These are phyloP conservation scores for Pseudocercospora fuligena DNA, from an alignment of 2,329 filamentous ascomycete species.

Conservation along the genomic window DNA sequence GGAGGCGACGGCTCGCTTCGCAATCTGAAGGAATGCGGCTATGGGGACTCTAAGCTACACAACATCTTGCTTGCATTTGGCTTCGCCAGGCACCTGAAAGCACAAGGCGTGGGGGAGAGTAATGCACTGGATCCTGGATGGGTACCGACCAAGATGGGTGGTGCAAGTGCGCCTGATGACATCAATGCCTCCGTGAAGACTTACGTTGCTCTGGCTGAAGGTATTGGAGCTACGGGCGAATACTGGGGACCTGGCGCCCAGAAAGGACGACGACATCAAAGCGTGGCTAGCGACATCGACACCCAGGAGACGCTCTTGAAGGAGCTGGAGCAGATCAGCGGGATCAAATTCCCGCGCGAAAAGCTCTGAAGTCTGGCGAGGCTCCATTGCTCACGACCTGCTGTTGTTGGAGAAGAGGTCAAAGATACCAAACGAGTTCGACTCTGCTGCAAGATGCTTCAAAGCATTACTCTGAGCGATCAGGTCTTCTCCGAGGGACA, in stretches of 20 bases:
- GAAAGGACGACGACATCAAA: constrained; percentile 9
- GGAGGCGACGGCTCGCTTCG: constrained; percentile 10
- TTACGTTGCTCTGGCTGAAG: constrained; percentile 19
- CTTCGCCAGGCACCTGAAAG: constrained; percentile 9
- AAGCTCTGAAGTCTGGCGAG: not conserved
- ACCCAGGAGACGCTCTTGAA: constrained; percentile 15
- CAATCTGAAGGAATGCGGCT: constrained; percentile 13
- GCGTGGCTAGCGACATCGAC: constrained; percentile 5
- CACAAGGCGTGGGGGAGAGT: constrained; percentile 15
- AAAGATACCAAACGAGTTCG: not conserved
- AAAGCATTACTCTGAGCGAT: not conserved
- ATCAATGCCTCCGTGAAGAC: constrained; percentile 19
- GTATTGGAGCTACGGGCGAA: constrained; percentile 10
- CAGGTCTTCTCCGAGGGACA: not conserved
- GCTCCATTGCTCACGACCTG: not conserved
- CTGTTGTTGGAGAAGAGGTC: not conserved
- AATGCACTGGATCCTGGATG: constrained; percentile 18
- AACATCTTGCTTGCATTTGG: constrained; percentile 17
- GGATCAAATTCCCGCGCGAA: not conserved
- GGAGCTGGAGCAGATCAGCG: constrained; percentile 14
- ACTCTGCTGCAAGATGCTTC: not conserved
- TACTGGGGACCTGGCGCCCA: constrained; percentile 16
- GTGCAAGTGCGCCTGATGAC: constrained; percentile 9
- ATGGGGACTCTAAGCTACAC: constrained; percentile 18
- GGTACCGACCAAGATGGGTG: constrained; percentile 22